phyloP scores from a whole-genome alignment of 768 basidiomycete genomes.

The Podaxis rugospora region DNA sequence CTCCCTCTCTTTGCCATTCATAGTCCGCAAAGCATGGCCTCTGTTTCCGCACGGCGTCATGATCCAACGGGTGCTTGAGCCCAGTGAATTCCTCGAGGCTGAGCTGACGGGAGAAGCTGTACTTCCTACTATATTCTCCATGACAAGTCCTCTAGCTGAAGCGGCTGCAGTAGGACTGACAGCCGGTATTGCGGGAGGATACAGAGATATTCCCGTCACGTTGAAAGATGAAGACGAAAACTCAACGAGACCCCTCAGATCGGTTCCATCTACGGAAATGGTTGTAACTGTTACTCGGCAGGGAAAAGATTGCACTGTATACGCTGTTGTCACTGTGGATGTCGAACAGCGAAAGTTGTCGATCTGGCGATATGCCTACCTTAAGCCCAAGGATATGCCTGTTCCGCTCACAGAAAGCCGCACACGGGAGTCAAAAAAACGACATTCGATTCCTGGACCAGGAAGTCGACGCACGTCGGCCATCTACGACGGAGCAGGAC shows the following conservation, averaged over 20 bases:
- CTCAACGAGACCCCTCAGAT: slow-evolving; percentile 43
- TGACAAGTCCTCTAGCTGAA: slow-evolving; percentile 75
- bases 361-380: slow-evolving; percentile 70
- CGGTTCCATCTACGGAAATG: slow-evolving; percentile 60
- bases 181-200: slow-evolving; percentile 49
- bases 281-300: slow-evolving; percentile 45
- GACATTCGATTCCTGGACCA: slow-evolving; percentile 32
- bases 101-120: slow-evolving; percentile 59
- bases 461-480: slow-evolving; percentile 36
- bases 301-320: slow-evolving; percentile 33
- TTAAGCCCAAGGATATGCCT: slow-evolving; percentile 47
- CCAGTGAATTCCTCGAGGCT: slow-evolving; percentile 62
- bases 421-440: slow-evolving; percentile 28
- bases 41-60: slow-evolving; percentile 74
- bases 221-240: slow-evolving; percentile 56
- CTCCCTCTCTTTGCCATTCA: slow-evolving; percentile 77
- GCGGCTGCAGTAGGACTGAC: slow-evolving; percentile 68
- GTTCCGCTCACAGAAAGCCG: slow-evolving; percentile 10
- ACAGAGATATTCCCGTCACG: slow-evolving; percentile 26
- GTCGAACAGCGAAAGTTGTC: slow-evolving; percentile 47
- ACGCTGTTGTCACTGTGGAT: slow-evolving; percentile 58
- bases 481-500: slow-evolving; percentile 29
- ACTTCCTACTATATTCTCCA: slow-evolving; percentile 77
- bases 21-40: slow-evolving; percentile 77
- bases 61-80: slow-evolving; percentile 70